Evolutionary conservation across 2,329 filamentous ascomycete species (phyloP), one percentile per base, ranked within the genome.

Genomic region (Pseudogymnoascus sp.): DNA sequence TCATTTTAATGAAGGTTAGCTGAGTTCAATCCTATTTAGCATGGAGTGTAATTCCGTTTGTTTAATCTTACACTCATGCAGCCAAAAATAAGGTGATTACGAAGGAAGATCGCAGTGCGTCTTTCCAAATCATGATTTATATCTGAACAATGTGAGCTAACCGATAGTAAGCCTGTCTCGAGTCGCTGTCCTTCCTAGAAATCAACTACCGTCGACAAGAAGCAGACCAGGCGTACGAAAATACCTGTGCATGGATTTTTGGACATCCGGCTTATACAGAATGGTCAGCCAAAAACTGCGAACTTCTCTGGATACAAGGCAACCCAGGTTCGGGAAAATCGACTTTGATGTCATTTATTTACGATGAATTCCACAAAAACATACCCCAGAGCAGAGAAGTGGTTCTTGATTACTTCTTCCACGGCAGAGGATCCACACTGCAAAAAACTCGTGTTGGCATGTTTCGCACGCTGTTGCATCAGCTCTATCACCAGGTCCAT

Each of bases 261-360:
- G 4, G 60, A 49, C 66, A 76, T 35, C 5, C 62, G 2, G 61
- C 41, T 0, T 75, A 68, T 35, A 63, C 9, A 4, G 60, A 5
- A 7, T 76, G 73, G 73, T 28, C 61, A 3, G 2, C 4, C 0
- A 0, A 28, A 0, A 12, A 67, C 6, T 49, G 19, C n/a, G 69
- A 65, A 3, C 4, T 76, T 0, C 71, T 76, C 3, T 77, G 73
- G 74, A 72, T 78, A 36, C 75, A 74, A 58, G 76, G 76, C 1
- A 75, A 77, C 25, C 75, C 76, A 2, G 75, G 75, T 5, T 71
- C 72, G 0, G 75, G 76, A 1, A 78, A 78, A 61, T 77, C 75
- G 4, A 78, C 75, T 1, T 62, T 78, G 33, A 67, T 78, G 58
- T 68, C 67, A 35, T 69, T 71, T 63, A 30, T 76, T 1, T 67